Evolutionary conservation across 2,329 filamentous ascomycete species (phyloP).

Genomic region (Trichoderma oligosporum): DNA sequence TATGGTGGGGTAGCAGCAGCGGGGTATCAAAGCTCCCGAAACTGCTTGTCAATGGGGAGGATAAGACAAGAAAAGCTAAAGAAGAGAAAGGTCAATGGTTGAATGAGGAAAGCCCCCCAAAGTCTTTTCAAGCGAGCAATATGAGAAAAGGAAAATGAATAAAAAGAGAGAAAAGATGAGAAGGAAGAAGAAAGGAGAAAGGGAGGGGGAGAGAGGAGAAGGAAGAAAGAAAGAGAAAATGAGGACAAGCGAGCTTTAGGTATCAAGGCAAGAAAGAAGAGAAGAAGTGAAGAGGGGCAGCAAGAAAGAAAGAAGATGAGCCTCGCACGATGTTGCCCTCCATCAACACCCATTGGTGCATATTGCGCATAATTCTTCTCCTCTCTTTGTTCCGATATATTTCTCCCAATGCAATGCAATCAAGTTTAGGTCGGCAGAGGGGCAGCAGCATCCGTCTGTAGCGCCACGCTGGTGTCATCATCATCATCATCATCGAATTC

Average conservation of each 20-base stretch:
- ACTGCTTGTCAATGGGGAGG: neutral
- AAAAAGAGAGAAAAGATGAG: too few species aligned
- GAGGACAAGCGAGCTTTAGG: constrained; percentile 11
- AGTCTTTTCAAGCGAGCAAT: neutral
- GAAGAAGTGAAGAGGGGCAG: neutral
- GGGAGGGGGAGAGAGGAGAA: constrained; percentile 5
- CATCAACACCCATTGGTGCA: neutral
- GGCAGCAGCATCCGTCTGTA: neutral
- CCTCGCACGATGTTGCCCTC: neutral
- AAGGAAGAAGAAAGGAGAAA: neutral
- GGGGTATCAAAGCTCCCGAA: constrained; percentile 16
- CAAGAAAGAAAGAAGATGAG: neutral
- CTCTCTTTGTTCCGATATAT: neutral
- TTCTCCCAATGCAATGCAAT: neutral
- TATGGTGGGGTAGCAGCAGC: constrained; percentile 19
- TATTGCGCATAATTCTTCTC: neutral
- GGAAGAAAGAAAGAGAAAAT: constrained; percentile 18
- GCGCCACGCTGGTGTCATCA: constrained; percentile 11
- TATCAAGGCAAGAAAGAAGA: neutral
- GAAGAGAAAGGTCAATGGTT: constrained; percentile 1
- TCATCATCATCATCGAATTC: neutral
- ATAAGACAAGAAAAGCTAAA: neutral
- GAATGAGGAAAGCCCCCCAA: neutral
- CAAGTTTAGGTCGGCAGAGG: neutral
- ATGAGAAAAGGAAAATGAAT: neutral